phyloP scores from a whole-genome alignment of 257 asterid genomes.

The Solanum lycopersicoides region DNA sequence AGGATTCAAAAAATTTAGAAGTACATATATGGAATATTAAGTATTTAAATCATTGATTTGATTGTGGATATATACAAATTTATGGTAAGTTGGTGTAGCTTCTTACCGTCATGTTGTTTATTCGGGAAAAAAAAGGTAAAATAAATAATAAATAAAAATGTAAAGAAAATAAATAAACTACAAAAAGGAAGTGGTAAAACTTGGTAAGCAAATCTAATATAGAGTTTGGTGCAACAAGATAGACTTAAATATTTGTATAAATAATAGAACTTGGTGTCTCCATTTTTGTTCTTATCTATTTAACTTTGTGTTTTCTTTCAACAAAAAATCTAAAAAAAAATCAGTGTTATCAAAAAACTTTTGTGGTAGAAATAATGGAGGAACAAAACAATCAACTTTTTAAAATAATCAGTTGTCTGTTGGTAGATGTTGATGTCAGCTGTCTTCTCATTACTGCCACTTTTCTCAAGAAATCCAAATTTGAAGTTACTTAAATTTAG shows the following conservation, averaged over 20 bases:
- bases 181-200: not conserved
- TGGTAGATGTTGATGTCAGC: not conserved
- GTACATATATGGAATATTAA: no score
- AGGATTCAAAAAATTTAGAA: no score
- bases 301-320: not conserved
- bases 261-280: not conserved
- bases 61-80: no score
- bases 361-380: not conserved
- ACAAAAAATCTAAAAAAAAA: not conserved
- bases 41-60: no score
- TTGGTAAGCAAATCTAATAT: not conserved
- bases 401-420: not conserved
- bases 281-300: not conserved
- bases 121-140: not conserved
- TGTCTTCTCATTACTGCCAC: not conserved
- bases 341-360: not conserved
- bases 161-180: not conserved
- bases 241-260: not conserved
- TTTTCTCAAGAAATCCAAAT: not conserved
- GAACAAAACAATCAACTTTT: no score
- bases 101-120: not conserved
- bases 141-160: no score
- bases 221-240: not conserved
- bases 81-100: not conserved
- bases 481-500: not conserved